Evolutionary conservation across 202 grass and related monocot genomes (phyloP).

Genomic region (Bolboschoenoplectus hybrid): DNA sequence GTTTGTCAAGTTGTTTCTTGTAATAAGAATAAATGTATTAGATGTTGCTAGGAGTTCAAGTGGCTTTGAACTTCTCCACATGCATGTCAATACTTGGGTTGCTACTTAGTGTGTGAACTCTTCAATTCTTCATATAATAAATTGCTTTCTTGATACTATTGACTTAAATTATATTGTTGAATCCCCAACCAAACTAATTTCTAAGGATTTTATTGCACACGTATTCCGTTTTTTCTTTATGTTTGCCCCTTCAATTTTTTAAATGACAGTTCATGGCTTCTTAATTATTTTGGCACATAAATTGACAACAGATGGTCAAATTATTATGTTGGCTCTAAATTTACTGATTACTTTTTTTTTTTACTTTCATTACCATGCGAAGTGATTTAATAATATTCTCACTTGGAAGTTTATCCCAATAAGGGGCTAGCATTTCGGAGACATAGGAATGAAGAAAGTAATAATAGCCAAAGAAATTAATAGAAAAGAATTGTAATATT

Average conservation of each 20-base stretch:
- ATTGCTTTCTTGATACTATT: background rate
- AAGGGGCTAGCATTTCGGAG: background rate
- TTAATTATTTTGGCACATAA: background rate
- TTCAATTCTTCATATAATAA: background rate
- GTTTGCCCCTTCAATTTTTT: background rate
- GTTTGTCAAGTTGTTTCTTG: background rate
- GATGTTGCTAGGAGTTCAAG: conserved; percentile 26
- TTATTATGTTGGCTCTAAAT: background rate
- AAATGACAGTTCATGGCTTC: background rate
- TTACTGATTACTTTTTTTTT: background rate
- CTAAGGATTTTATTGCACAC: background rate
- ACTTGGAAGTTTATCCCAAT: background rate
- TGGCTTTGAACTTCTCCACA: background rate
- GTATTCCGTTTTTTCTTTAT: background rate
- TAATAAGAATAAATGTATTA: background rate
- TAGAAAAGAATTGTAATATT: background rate
- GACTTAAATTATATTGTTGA: background rate
- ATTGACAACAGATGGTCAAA: background rate
- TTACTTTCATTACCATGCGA: too few relatives aligned
- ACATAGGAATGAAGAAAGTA: background rate
- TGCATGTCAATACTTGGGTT: background rate
- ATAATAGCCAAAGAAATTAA: background rate
- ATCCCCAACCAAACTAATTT: background rate
- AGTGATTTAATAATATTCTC: background rate
- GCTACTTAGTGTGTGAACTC: background rate